Percentiles rank a stretch among this genome's conserved stretches.
These are phyloP conservation scores for Piloderma croceum DNA, from an alignment of 768 basidiomycete genomes.

Conservation along the genomic window DNA sequence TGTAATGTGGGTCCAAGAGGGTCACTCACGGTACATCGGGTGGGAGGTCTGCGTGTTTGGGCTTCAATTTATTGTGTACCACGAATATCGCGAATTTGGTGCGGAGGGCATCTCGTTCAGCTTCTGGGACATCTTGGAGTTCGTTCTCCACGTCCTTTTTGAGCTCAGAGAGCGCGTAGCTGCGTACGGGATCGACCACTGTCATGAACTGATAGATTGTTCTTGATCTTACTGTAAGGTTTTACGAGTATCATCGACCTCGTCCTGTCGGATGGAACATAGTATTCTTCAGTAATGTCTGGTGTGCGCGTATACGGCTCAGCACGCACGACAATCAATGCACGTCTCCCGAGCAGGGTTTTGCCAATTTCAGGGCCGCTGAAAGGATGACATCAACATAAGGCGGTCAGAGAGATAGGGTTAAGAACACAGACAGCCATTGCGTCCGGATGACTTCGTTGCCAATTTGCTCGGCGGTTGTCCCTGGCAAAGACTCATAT, in stretches of 20 bases:
- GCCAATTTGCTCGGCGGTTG: conserved; percentile 68
- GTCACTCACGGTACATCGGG: conserved; percentile 51
- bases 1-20: not conserved
- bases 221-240: conserved; percentile 75
- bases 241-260: conserved; percentile 84
- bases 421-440: conserved; percentile 68
- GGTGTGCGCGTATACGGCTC: not conserved
- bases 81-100: conserved; percentile 93
- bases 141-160: conserved; percentile 81
- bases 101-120: conserved; percentile 64
- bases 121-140: conserved; percentile 56
- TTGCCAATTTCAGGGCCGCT: conserved; percentile 65
- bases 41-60: conserved; percentile 74
- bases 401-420: conserved; percentile 5
- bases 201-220: too few species aligned
- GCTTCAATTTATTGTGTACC: conserved; percentile 89
- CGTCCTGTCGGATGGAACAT: conserved; percentile 48
- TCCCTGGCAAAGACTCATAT: conserved; percentile 83
- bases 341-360: conserved; percentile 70
- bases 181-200: too few species aligned
- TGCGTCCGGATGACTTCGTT: conserved; percentile 90
- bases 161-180: conserved; percentile 88
- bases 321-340: conserved; percentile 71
- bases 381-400: conserved; percentile 6
- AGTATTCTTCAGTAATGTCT: conserved; percentile 11